phyloP scores from a whole-genome alignment of 805 yeast species.

The Jamesozyma spencerorum region DNA sequence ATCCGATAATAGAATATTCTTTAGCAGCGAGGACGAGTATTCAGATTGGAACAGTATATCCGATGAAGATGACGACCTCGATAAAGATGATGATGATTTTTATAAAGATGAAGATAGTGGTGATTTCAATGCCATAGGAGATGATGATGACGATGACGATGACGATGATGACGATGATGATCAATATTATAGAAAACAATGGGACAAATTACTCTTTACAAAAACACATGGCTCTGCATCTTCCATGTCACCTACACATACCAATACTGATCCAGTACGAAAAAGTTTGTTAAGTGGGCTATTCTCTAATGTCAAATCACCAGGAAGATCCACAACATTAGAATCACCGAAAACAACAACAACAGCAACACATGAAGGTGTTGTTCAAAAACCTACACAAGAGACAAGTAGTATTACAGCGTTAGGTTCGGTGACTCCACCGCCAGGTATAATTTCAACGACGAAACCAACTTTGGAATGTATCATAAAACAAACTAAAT shows the following conservation, averaged over 20 bases:
- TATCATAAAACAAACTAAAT: background rate
- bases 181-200: constrained; percentile 24
- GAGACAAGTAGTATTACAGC: constrained; percentile 21
- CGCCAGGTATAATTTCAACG: constrained; percentile 1
- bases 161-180: constrained; percentile 27
- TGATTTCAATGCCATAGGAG: constrained; percentile 12
- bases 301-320: constrained; percentile 15
- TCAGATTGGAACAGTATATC: constrained; percentile 28
- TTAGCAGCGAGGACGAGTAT: constrained; percentile 30
- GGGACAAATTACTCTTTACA: constrained; percentile 26
- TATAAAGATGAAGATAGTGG: constrained; percentile 14
- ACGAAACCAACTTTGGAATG: background rate
- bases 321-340: background rate
- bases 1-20: constrained; percentile 17
- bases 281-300: constrained; percentile 27
- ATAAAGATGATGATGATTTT: constrained; percentile 19
- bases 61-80: constrained; percentile 21
- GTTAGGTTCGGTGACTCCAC: constrained; percentile 25
- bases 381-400: constrained; percentile 8
- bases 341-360: constrained; percentile 1
- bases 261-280: constrained; percentile 8
- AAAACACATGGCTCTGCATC: constrained; percentile 8
- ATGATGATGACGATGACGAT: constrained; percentile 15
- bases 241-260: background rate
- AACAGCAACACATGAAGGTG: background rate